Conservation (phyloP, 148 eudicot species). For the Dianthus caryophyllus region DNA sequence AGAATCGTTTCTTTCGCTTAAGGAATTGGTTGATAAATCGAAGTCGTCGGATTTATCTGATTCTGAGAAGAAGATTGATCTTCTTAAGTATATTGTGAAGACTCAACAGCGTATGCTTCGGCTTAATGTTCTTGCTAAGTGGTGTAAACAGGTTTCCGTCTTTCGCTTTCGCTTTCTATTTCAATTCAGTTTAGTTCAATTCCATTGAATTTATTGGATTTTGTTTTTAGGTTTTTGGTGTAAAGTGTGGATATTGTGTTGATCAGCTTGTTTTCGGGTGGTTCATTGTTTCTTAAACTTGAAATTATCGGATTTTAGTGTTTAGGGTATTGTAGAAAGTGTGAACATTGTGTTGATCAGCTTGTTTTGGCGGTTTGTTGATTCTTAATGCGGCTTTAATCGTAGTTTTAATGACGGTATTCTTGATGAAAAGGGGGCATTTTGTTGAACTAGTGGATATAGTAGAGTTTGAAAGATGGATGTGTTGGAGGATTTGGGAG, state of each 20-base stretch:
- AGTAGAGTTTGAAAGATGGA: neutral
- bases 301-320: too few species aligned
- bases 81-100: constrained; percentile 76
- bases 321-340: too few species aligned
- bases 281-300: too few species aligned
- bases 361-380: neutral
- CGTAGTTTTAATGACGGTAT: neutral
- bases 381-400: neutral
- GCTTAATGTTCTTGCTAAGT: constrained; percentile 88
- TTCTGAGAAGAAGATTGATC: constrained; percentile 80
- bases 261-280: too few species aligned
- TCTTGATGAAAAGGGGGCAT: neutral
- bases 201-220: neutral
- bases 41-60: constrained; percentile 62
- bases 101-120: constrained; percentile 98
- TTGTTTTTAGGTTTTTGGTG: neutral
- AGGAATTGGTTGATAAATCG: constrained; percentile 84
- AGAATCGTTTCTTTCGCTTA: constrained; percentile 71
- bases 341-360: neutral
- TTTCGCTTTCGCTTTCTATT: neutral
- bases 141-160: constrained; percentile 82
- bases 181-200: neutral
- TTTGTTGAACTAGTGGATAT: neutral
- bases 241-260: neutral
- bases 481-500: neutral